These are phyloP conservation scores for Trichophyton verrucosum DNA, from an alignment of 2,329 filamentous ascomycete species.

Conservation along the genomic window DNA sequence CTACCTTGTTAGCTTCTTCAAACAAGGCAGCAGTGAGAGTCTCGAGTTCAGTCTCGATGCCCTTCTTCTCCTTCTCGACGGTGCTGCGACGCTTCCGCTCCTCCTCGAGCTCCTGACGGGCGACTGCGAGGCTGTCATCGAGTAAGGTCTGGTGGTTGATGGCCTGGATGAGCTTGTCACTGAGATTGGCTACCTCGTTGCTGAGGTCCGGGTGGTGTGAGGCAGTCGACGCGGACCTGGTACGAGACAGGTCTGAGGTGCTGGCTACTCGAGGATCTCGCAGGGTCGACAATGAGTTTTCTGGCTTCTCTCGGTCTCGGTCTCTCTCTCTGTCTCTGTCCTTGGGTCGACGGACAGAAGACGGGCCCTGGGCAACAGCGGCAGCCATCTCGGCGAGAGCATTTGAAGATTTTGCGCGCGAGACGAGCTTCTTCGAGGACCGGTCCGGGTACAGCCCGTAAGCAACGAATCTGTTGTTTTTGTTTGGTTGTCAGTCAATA, in stretches of 20 bases:
- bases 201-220: slow-evolving; percentile 48
- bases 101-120: slow-evolving; percentile 63
- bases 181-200: slow-evolving; percentile 74
- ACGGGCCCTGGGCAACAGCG: slow-evolving; percentile 11
- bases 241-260: slow-evolving; percentile 25
- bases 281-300: slow-evolving; percentile 35
- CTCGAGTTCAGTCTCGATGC: slow-evolving; percentile 86
- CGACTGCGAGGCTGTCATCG: slow-evolving; percentile 73
- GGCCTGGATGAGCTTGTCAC: slow-evolving; percentile 90
- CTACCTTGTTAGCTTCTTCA: slow-evolving; percentile 82
- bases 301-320: neutral
- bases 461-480: slow-evolving; percentile 11
- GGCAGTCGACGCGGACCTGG: slow-evolving; percentile 21
- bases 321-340: neutral
- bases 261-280: slow-evolving; percentile 31
- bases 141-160: slow-evolving; percentile 92
- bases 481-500: slow-evolving; percentile 17
- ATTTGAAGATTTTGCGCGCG: slow-evolving; percentile 35
- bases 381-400: slow-evolving; percentile 27
- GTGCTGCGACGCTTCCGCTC: slow-evolving; percentile 54
- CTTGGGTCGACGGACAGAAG: neutral
- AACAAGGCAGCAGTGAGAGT: slow-evolving; percentile 86
- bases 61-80: slow-evolving; percentile 67
- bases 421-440: slow-evolving; percentile 29
- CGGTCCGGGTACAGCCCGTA: neutral